Base-by-base conservation (phyloP, 352 stramenopile genomes). In the Phytopythium helicoides region DNA sequence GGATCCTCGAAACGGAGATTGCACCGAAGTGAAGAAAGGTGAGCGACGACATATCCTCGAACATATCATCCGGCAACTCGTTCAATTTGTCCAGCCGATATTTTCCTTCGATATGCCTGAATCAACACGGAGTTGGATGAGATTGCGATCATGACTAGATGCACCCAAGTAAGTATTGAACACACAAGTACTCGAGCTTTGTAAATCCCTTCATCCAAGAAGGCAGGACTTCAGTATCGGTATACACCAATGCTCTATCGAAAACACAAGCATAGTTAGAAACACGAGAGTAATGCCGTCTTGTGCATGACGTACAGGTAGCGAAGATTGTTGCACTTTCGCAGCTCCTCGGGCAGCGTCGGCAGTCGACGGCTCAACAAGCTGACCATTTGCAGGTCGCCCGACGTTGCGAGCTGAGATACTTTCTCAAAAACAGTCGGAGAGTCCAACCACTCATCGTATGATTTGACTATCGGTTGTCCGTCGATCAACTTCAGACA, bases 181-280 rank as follows among this genome's bases (percentile, higher is more conserved):
- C 64, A 18, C 51, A 77, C 68, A 83, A 11, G 37, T 64, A 72
- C 45, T 80, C 58, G 11, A 83, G 66, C 1, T 63, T 51, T 0
- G 56, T 54, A 28, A 70, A 61, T 6, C 65, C 35, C 26, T 63
- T 78, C 34, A n/a, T n/a, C n/a, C n/a, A n/a, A n/a, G 33, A 70
- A 61, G 72, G 66, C 15, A 83, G 19, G 4, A 48, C 61, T 10
- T 52, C 26, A 0, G 61, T 83, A 36, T 78, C 60, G 0, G 69
- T 76, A 42, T 83, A 76, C 3, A 73, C 57, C 16, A 83, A 47
- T 0, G 73, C 62, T 16, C 69, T 83, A 33, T n/a, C 54, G 58
- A 16, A 52, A 79, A 65, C 75, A 3, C 3, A 62, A 48, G 19
- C 51, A 52, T n/a, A 79, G 54, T 0, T 56, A 11, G 14, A 38